Evolutionary conservation across 306 rosid genomes (phyloP).

Genomic region (Dalbergia cultrata): DNA sequence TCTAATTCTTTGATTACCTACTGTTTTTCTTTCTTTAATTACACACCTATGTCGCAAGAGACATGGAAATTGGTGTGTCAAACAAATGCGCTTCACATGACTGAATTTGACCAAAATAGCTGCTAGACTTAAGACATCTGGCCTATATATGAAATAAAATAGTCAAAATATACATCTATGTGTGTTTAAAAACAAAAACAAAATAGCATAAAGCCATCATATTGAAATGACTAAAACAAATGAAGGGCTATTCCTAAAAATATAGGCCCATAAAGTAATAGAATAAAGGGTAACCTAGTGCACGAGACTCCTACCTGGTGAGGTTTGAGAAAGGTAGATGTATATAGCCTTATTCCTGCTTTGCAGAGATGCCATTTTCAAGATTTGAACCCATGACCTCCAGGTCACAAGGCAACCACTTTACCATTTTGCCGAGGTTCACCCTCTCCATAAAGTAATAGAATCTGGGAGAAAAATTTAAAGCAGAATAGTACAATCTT

Average conservation of each 20-base stretch:
- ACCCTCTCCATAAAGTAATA: not conserved
- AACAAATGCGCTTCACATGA: not conserved
- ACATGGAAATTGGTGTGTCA: not conserved
- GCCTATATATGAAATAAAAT: not conserved
- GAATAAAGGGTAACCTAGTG: too few relatives aligned
- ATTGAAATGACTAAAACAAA: not conserved
- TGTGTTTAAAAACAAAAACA: not conserved
- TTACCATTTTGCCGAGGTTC: too few relatives aligned
- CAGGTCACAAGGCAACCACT: too few relatives aligned
- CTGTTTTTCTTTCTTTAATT: conserved; percentile 25
- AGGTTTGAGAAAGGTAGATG: too few relatives aligned
- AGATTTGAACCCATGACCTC: too few relatives aligned
- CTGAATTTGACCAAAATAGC: conserved; percentile 28
- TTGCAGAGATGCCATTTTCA: too few relatives aligned
- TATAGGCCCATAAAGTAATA: not conserved
- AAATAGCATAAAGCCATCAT: not conserved
- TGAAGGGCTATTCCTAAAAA: not conserved
- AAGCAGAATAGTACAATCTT: not conserved
- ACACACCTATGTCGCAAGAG: conserved; percentile 25
- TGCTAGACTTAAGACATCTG: conserved; percentile 11
- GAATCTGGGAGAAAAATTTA: not conserved
- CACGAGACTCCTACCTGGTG: too few relatives aligned
- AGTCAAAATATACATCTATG: not conserved
- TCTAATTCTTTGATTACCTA: conserved; percentile 21
- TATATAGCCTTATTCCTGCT: too few relatives aligned